These are phyloP conservation scores for Sonneratia caseolaris DNA, from an alignment of 345 rosid genomes.

Conservation along the genomic window DNA sequence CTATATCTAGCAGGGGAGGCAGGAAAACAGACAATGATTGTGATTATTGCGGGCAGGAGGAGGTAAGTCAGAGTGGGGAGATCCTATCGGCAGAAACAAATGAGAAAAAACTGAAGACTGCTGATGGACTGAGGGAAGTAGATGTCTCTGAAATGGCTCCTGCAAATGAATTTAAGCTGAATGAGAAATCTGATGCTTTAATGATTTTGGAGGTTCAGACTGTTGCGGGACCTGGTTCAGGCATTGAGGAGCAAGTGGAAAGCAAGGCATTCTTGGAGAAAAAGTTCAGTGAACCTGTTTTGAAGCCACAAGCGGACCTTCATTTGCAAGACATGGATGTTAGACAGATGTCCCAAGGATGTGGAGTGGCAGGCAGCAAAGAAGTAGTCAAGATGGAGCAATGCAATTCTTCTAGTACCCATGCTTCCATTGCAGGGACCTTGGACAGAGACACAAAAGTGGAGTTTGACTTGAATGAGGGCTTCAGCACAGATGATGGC, in stretches of 20 bases:
- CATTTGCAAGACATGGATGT: constrained; percentile 22
- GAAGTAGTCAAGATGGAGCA: constrained; percentile 44
- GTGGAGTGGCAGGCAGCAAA: constrained; percentile 8
- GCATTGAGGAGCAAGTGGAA: constrained; percentile 19
- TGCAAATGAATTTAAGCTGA: constrained; percentile 6
- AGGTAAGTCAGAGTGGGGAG: constrained; percentile 12
- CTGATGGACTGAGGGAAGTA: constrained; percentile 26
- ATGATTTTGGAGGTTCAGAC: background rate
- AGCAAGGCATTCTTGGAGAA: constrained; percentile 16
- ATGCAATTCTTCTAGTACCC: constrained; percentile 18
- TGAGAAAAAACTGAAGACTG: constrained; percentile 8
- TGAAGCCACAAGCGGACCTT: constrained; percentile 3
- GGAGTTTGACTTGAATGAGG: constrained; percentile 86
- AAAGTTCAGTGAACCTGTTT: constrained; percentile 8
- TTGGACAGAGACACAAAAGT: constrained; percentile 47
- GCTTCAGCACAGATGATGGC: constrained; percentile 50
- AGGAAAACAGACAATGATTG: constrained; percentile 16
- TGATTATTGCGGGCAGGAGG: constrained; percentile 12
- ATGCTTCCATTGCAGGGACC: constrained; percentile 18
- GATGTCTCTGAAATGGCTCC: constrained; percentile 21
- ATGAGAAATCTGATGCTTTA: background rate
- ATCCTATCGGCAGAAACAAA: constrained; percentile 25
- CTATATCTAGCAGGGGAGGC: constrained; percentile 16
- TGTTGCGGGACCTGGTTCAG: constrained; percentile 20
- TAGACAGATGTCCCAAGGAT: constrained; percentile 23